phyloP scores from a whole-genome alignment of 2,329 filamentous ascomycete species.

The Pseudodiploospora longispora region DNA sequence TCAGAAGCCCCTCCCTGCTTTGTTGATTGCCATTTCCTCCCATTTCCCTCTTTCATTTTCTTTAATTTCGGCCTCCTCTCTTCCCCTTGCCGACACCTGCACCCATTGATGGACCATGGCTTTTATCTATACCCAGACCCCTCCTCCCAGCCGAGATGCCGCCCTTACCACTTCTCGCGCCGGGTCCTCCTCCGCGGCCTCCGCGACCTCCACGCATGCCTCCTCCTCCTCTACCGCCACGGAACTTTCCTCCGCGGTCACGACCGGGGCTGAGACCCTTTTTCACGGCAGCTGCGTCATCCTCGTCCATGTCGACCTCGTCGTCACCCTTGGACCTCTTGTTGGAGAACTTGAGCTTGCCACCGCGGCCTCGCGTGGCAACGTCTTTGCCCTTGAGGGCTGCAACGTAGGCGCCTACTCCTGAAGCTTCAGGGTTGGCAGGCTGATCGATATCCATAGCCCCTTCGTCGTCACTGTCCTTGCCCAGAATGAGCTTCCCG shows the following conservation, averaged over 20 bases:
- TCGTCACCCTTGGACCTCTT: constrained; percentile 41
- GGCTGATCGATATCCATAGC: constrained; percentile 59
- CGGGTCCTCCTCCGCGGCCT: constrained; percentile 27
- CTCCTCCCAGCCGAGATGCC: constrained; percentile 37
- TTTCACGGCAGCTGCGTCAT: constrained; percentile 45
- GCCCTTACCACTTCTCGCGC: constrained; percentile 38
- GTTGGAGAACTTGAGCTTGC: constrained; percentile 66
- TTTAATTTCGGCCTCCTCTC: constrained; percentile 22
- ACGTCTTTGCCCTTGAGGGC: constrained; percentile 61
- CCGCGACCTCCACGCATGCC: constrained; percentile 24
- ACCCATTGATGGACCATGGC: constrained; percentile 29
- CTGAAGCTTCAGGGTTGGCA: constrained; percentile 48
- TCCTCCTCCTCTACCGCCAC: constrained; percentile 22
- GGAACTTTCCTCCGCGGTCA: constrained; percentile 19
- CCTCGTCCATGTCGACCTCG: constrained; percentile 45
- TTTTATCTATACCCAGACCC: constrained; percentile 44
- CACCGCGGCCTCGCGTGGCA: constrained; percentile 55
- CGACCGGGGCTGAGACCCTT: constrained; percentile 35
- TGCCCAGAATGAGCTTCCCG: constrained; percentile 71
- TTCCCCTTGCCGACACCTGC: constrained; percentile 34
- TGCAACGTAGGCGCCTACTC: constrained; percentile 61
- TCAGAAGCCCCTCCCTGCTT: no score
- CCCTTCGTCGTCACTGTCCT: constrained; percentile 40
- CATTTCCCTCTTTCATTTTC: not conserved
- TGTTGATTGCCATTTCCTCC: not conserved